Evolutionary conservation across 2,329 filamentous ascomycete genomes (phyloP), one percentile per base, ranked within the genome.

Genomic region (Colletotrichum ledebouriae): DNA sequence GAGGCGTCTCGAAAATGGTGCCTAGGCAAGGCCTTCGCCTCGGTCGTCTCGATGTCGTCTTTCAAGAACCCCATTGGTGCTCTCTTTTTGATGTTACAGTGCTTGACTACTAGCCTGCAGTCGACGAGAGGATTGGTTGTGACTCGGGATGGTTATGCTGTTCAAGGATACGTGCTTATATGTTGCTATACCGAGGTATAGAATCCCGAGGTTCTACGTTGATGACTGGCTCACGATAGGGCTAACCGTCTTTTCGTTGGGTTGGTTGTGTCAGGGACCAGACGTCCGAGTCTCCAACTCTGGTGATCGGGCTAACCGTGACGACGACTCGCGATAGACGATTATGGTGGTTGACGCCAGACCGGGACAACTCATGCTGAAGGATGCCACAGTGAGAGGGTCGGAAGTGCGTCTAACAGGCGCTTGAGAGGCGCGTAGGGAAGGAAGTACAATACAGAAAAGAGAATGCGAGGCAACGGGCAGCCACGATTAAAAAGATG

Each of bases 331-430:
- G 53, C 22, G 60, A 44, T 49, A 12, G 11, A 55, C 22, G 42
- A 29, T 17, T 59, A 55, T 25, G 15, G 39, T n/a, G 41, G 41
- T 46, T 44, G 33, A 39, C 37, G 33, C 34, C 37, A 49, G 39
- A 25, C n/a, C 46, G n/a, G n/a, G 10, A 49, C 64, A 64, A 63
- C 50, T 55, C 64, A 67, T 64, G 59, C 52, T 44, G 59, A 53
- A 47, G 52, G 39, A 58, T 63, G 37, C n/a, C 33, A 42, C 20
- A 7, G 53, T 20, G 9, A 20, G n/a, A 39, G 34, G 49, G 49
- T 12, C 34, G 17, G 50, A 22, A 33, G 10, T 12, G 34, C 58
- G 50, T 56, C 58, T 25, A 20, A 44, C 47, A 39, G 39, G 39
- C 41, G 22, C 15, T 12, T n/a, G 12, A 25, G 29, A 29, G 22